Evolutionary conservation across 2,329 filamentous ascomycete genomes (phyloP), one percentile per base, ranked within the genome.

Genomic region (Penicillium sp.): DNA sequence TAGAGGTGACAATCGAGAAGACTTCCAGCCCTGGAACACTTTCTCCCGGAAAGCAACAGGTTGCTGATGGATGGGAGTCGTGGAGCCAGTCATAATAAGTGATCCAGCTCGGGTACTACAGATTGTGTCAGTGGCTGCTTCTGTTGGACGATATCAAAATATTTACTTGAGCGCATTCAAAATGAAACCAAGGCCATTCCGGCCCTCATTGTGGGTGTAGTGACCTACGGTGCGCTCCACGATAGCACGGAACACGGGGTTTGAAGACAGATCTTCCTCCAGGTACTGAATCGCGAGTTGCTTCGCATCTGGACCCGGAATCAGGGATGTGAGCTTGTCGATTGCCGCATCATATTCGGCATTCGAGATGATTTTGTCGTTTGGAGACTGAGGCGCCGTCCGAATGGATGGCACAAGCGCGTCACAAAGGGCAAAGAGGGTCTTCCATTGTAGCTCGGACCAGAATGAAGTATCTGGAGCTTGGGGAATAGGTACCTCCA

Each of bases 361-460:
- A 35, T 76, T 69, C 4, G 74, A 63, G 4, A 79, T 65, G 2
- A 72, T 70, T 37, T 80, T 74, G 33, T 77, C 71, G 1, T 65
- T 68, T 0, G 60, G 59, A 10, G 71, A 68, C 46, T 72, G 71
- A 8, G 70, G 69, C 0, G 73, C 70, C 3, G 77, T 74, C 37
- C 74, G 76, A 56, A 87, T 75, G 2, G 81, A 77, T 1, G 85
- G 84, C 21, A 87, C 74, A 49, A 87, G 73, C 1, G 84, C 78
- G 59, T 87, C 84, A 9, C 81, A 77, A 29, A 88, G 78, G 24
- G 84, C 80, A 47, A 84, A 74, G 3, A 88, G 72, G 1, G 82
- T 85, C 29, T 74, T 77, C 85, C 85, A 87, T 78, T 88, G 85
- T 2, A 75, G 68, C 13, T 79, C 70, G 2, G 79, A 82, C 62